Evolutionary conservation across 2,329 filamentous ascomycete species (phyloP).

Genomic region (Alternaria tenuissima): DNA sequence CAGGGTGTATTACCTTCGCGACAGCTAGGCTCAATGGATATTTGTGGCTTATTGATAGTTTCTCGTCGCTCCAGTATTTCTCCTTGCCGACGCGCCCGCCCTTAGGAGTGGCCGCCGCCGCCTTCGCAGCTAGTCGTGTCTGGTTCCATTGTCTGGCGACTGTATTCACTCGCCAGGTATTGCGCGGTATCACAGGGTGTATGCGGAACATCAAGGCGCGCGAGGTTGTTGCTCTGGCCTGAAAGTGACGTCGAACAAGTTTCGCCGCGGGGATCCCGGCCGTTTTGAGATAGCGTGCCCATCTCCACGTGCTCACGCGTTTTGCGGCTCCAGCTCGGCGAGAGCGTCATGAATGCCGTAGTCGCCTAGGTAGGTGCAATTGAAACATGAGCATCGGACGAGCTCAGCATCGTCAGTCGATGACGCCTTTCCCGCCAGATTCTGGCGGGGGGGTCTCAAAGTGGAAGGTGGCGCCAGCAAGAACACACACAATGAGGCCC

Average conservation of each 20-base stretch:
- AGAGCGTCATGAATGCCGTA: not conserved
- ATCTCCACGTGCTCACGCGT: conserved; percentile 20
- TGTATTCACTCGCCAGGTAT: conserved; percentile 9
- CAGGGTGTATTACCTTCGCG: conserved; percentile 19
- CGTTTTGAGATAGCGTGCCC: conserved; percentile 13
- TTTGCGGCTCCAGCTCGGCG: not conserved
- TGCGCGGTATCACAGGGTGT: conserved; percentile 20
- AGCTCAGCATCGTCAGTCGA: not conserved
- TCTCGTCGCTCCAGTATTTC: conserved; percentile 23
- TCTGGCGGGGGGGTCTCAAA: conserved; percentile 5
- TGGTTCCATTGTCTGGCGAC: conserved; percentile 5
- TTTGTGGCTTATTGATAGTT: conserved; percentile 21
- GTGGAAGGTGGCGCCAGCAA: conserved; percentile 10
- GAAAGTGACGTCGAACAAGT: not conserved
- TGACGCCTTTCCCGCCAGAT: not conserved
- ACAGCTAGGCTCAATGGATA: conserved; percentile 26
- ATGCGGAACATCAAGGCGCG: conserved; percentile 29
- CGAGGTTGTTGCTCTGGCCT: conserved; percentile 6
- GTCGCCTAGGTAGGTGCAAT: not conserved
- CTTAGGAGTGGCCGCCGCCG: not conserved
- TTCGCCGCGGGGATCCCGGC: conserved; percentile 14
- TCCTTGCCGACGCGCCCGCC: not conserved
- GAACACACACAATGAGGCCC: conserved; percentile 10
- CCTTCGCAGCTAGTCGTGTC: conserved; percentile 7
- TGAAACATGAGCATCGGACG: not conserved